Evolutionary conservation across 2,329 filamentous ascomycete genomes (phyloP), one percentile per base, ranked within the genome.

Genomic region (Bipolaris zeicola): DNA sequence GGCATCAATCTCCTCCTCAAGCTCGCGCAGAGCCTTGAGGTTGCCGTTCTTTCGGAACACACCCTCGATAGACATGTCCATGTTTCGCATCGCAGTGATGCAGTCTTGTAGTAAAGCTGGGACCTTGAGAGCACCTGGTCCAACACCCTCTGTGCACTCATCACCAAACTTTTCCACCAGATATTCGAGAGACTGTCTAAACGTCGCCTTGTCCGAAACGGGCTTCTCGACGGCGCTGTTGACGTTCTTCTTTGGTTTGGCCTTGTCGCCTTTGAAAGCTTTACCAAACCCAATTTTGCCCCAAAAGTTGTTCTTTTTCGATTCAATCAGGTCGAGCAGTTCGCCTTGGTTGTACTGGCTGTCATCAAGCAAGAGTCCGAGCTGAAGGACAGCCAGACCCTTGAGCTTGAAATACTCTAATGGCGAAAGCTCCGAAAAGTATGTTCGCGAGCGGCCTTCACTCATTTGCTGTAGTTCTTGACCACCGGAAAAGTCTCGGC

Each of bases 41-140:
- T 98, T 99, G 67, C 95, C 95, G 70, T 98, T 99, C 83, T 99
- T 99, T 67, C 95, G 88, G 85, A 99, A 99, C 20, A 99, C 93
- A 68, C 95, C 95, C 77, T 99, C 95, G 1, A 99, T 92, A 1
- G 94, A 98, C 80, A 99, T 92, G 76, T 99, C 95, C 92, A 99
- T 98, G 77, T 94, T 95, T 67, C 93, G 88, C 91, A 99, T 96
- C 11, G 93, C 92, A 3, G 91, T 90, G 36, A 99, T 89, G 46
- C 94, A 88, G 73, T 97, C 94, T 70, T 98, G 94, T n/a, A 99
- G 85, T 50, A 99, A 83, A n/a, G 92, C 90, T 2, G 95, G 95
- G 39, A 99, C 91, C 50, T 92, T 89, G 54, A 99, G 82, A 13
- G 92, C 89, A 16, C 93, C 94, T 10, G 95, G 93, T 0, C 95